Base-by-base conservation (phyloP, 257 asterid species). In the Solanum tarijense region DNA sequence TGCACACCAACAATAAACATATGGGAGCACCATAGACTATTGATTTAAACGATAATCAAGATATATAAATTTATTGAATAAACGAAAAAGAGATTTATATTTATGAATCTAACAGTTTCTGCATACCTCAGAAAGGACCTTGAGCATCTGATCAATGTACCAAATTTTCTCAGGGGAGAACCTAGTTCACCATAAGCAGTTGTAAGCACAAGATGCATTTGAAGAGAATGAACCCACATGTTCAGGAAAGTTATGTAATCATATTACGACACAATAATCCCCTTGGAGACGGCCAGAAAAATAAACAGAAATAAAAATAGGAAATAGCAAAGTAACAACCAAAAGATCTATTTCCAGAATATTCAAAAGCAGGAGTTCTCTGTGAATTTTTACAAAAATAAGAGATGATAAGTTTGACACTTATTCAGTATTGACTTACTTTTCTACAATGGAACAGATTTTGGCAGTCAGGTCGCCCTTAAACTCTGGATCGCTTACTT, bases 131-230 rank as follows among this genome's bases (percentile, higher is more conserved):
- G 97, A 90, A 34, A 97, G 94, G 89, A 96, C 98, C 94, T 95
- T 96, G 88, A 97, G 95, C 98, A 97, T 94, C 92, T 97, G 98
- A 93, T 96, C 98, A 86, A 97, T 93, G 89, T 97, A 96, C 99
- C 99, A 97, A 71, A 92, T 90, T 90, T 96, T 97, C 86, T 97
- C 99, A 12, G 98, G 96, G 66, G 98, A 94, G 89, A 93, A 96
- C 97, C 99, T 97, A 94, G 85, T 78, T 52, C 68, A 81, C 85
- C 85, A 81, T 81, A 46, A 81, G 68, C 41, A 81, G 85, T 81
- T 81, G 85, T 81, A 81, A 81, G 85, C 35, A 81, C 29, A 2
- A 79, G 65, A 79, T 41, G 84, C 84, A 79, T 79, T 79, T 27
- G 38, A 79, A 76, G 38, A 25, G 84, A 41, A 41, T 4, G 4